Evolutionary conservation across 2,329 filamentous ascomycete genomes (phyloP), one percentile per base, ranked within the genome.

Genomic region (Alternaria incomplexa): DNA sequence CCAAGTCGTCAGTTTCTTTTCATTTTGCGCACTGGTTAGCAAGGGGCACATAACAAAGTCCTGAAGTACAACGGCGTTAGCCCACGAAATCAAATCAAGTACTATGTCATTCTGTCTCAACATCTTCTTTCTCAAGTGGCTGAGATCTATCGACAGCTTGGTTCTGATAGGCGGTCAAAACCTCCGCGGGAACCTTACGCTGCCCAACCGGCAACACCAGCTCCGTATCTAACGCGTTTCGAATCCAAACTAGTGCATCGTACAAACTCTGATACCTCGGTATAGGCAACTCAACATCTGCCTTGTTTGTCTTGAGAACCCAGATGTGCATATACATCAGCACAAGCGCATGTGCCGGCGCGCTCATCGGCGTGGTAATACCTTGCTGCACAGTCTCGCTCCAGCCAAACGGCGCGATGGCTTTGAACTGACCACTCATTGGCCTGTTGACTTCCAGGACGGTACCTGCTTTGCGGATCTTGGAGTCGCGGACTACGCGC

Each of bases 61-160:
- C 15, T n/a, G 32, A n/a, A n/a, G 15, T 10, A 36, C 15, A 36
- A 3, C 4, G 15, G 32, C n/a, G 10, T 17, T 40, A 6, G 32
- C n/a, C 4, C 5, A 17, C 6, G n/a, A 17, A 17, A 40, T 40
- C 32, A 17, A 40, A 17, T 17, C n/a, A 40, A 17, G 36, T 17
- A n/a, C n/a, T n/a, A n/a, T n/a, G 8, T 10, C 10, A 17, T 40
- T n/a, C 8, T n/a, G n/a, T 1, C 2, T 40, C 2, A 17, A 17
- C 0, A 0, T 40, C 36, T 3, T 40, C n/a, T 1, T 40, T 11
- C n/a, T 17, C 9, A 1, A 17, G 1, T 11, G n/a, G 9, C 9
- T 17, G 15, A 15, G 5, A 13, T 12, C 4, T 4, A 10, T 10
- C 32, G 1, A 40, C 36, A 10, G 9, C 9, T 0, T 1, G 4